phyloP scores from a whole-genome alignment of 2,329 filamentous ascomycete genomes.

The Claviceps sp. region DNA sequence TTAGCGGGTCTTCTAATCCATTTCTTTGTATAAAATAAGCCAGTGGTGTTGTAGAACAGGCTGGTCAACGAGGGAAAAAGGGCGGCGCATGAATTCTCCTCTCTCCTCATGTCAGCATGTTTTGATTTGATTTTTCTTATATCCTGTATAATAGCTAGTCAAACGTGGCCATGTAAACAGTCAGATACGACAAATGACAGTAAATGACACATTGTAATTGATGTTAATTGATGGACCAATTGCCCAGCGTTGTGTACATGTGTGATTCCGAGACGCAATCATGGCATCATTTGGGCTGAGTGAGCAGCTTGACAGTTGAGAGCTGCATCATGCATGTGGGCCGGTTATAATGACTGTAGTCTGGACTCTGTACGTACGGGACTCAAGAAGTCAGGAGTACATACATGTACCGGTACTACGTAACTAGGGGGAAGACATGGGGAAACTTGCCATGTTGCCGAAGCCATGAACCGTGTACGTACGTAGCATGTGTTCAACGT shows the following conservation, averaged over 20 bases:
- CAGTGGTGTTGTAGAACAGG: conserved; percentile 29
- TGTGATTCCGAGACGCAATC: too few relatives aligned
- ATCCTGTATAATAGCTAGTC: conserved; percentile 21
- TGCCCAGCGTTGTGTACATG: neutral
- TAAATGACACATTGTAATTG: neutral
- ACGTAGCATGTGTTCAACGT: neutral
- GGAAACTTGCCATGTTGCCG: neutral
- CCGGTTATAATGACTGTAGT: too few relatives aligned
- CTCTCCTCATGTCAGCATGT: conserved; percentile 16
- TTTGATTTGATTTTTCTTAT: conserved; percentile 14
- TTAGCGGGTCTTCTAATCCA: neutral
- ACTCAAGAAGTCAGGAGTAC: too few relatives aligned
- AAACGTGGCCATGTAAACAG: conserved; percentile 16
- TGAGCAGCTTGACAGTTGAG: too few relatives aligned
- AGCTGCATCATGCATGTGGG: too few relatives aligned
- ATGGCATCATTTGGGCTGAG: too few relatives aligned
- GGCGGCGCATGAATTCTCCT: conserved; percentile 21
- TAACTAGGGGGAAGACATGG: too few relatives aligned
- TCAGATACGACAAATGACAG: conserved; percentile 9
- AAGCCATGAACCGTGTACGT: neutral
- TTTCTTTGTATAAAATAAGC: conserved; percentile 13
- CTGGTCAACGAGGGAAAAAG: neutral
- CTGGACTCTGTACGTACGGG: too few relatives aligned
- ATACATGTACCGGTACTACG: too few relatives aligned
- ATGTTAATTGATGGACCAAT: neutral